A percentile compares a stretch with the other conserved stretches of the same genome.
Conservation (phyloP, 805 yeast genomes). For the Wickerhamomyces canadensis region DNA sequence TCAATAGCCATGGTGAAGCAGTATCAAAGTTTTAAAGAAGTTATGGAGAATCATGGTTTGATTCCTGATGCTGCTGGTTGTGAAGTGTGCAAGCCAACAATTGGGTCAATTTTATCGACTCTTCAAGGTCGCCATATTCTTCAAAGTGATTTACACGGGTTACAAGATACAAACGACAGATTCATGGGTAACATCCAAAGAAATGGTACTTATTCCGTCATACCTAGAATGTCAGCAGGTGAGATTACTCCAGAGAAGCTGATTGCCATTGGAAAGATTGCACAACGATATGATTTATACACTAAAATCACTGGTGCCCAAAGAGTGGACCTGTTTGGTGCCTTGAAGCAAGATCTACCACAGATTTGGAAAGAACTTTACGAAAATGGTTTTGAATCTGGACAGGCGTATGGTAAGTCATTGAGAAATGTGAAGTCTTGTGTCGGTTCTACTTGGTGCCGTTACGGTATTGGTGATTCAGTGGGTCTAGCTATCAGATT, state of each 20-base stretch:
- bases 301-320: conserved; percentile 34
- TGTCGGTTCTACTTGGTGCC: conserved; percentile 35
- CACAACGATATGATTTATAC: conserved; percentile 28
- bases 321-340: conserved; percentile 31
- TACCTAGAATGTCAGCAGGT: conserved; percentile 34
- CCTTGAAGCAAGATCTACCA: conserved; percentile 28
- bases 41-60: conserved; percentile 25
- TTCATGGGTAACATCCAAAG: conserved; percentile 33
- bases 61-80: conserved; percentile 29
- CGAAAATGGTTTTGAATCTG: conserved; percentile 30
- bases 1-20: conserved; percentile 29
- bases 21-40: conserved; percentile 24
- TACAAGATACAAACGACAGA: conserved; percentile 33
- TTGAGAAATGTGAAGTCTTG: conserved; percentile 33
- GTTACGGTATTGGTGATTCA: conserved; percentile 34
- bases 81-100: conserved; percentile 33
- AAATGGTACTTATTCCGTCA: conserved; percentile 33
- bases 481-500: conserved; percentile 33
- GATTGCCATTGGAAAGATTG: conserved; percentile 29
- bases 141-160: conserved; percentile 27
- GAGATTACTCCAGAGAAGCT: conserved; percentile 34
- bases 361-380: conserved; percentile 29
- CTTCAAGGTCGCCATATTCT: conserved; percentile 28
- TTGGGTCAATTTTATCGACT: conserved; percentile 32
- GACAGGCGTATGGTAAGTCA: conserved; percentile 34